These are phyloP conservation scores for Xylaria sp. DNA, from an alignment of 2,329 filamentous ascomycete species.

Conservation along the genomic window DNA sequence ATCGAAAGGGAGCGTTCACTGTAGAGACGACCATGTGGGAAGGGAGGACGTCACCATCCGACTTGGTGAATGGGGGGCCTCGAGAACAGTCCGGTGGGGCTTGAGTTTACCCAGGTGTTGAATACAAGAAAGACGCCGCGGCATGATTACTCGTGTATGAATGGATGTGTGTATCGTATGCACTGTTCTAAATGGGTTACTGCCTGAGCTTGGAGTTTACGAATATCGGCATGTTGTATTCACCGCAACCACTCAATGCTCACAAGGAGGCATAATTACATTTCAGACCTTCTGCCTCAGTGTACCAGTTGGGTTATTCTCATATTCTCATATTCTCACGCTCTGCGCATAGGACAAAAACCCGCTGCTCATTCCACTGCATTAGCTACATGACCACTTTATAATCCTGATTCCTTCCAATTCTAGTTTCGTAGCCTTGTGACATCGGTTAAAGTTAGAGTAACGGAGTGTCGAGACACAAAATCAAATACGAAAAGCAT, in stretches of 20 bases:
- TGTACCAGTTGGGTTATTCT: too few species aligned
- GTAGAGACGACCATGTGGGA: conserved; percentile 74
- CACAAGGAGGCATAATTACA: too few species aligned
- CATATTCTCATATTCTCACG: neutral
- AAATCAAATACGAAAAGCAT: neutral
- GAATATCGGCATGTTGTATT: neutral
- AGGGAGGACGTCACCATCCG: conserved; percentile 42
- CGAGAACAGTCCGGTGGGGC: conserved; percentile 28
- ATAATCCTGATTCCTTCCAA: neutral
- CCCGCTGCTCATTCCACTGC: too few species aligned
- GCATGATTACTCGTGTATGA: neutral
- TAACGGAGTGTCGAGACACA: neutral
- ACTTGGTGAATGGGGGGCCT: conserved; percentile 30
- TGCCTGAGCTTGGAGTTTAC: neutral
- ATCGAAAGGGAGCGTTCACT: conserved; percentile 66
- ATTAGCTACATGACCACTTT: too few species aligned
- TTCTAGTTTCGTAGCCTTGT: neutral
- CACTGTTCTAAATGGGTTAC: neutral
- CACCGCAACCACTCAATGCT: neutral
- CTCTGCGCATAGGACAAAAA: neutral
- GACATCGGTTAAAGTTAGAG: neutral
- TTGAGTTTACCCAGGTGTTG: conserved; percentile 1
- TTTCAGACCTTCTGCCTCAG: too few species aligned
- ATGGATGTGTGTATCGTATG: neutral
- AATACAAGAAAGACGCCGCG: neutral